Base-by-base conservation (phyloP, 768 basidiomycete species). In the Dioszegia aurantiaca region DNA sequence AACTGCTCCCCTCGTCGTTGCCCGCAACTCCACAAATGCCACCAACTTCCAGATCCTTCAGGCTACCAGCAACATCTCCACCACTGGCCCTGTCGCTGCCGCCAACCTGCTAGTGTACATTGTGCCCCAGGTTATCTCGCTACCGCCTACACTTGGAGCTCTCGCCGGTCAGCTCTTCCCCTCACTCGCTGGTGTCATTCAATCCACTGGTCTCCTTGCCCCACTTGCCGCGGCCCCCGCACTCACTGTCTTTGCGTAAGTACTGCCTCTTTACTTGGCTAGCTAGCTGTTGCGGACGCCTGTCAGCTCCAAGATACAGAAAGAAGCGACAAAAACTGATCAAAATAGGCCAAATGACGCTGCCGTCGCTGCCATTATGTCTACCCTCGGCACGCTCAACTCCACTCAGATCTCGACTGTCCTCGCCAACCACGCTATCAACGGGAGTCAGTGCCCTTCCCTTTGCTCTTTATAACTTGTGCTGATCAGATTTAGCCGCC, bases 351-450 rank as follows among this genome's bases (percentile, higher is more conserved):
- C 88, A 8, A 80, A 76, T 58, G 79, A 85, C 63, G 72, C 74
- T 4, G 86, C 83, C 5, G 55, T 87, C 30, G 67, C 79, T 0
- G 74, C 77, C 28, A 70, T 78, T 41, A 57, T 67, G 2, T 62
- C 80, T 48, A 39, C 78, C 28, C 54, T 77, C 33, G 60, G 80
- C 55, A 60, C 75, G 33, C 67, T 77, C 24, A 87, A 87, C 64
- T 46, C 64, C 23, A 81, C 83, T 0, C 79, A 80, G 4, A 55
- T 86, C 33, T 30, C 60, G 2, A 76, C 74, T 24, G 59, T 88
- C 10, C 63, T 87, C 12, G 68, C 74, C 39, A 88, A 88, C 71
- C 87, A 87, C 64, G 85, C 87, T 58, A 82, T 89, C 64, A 88
- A 88, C 73, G 87, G 85, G 24, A 47, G 33, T 33, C 28, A 28